A percentile compares a stretch with the other conserved stretches of the same genome.
These are phyloP conservation scores for Cryptococcus wingfieldii DNA, from an alignment of 1,284 basidiomycete genomes.

Conservation along the genomic window DNA sequence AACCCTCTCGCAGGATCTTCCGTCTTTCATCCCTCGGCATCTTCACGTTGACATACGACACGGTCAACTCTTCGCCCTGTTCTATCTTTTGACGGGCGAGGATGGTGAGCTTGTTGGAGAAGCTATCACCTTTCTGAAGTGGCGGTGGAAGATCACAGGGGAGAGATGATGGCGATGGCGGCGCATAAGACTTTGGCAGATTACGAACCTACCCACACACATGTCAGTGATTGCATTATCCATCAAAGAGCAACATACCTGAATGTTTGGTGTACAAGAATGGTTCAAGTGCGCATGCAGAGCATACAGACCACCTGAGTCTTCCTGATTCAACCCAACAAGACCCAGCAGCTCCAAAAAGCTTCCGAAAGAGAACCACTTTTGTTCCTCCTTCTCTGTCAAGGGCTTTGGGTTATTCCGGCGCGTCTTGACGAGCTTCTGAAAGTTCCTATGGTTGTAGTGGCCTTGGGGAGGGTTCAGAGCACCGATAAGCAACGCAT, in stretches of 20 bases:
- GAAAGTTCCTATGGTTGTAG: conserved; percentile 17
- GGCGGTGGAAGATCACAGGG: conserved; percentile 55
- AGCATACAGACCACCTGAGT: conserved; percentile 77
- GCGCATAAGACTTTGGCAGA: conserved; percentile 30
- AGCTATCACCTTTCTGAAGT: conserved; percentile 35
- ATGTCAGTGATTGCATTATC: neutral
- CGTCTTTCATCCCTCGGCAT: conserved; percentile 57
- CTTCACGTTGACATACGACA: conserved; percentile 71
- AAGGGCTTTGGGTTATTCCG: conserved; percentile 53
- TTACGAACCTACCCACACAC: conserved; percentile 32
- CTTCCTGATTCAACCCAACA: conserved; percentile 80
- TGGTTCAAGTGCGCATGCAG: conserved; percentile 87
- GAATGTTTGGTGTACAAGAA: conserved; percentile 70
- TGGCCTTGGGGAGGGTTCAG: conserved; percentile 27
- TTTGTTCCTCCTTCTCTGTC: conserved; percentile 54
- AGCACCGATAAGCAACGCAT: conserved; percentile 53
- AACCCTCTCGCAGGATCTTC: conserved; percentile 59
- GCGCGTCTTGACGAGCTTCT: conserved; percentile 46
- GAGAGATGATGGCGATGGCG: conserved; percentile 66
- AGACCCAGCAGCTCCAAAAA: conserved; percentile 71
- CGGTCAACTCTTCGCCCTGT: conserved; percentile 64
- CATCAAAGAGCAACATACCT: conserved; percentile 48
- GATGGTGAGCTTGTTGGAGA: conserved; percentile 51
- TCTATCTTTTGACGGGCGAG: conserved; percentile 64
- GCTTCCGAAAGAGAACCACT: conserved; percentile 67